phyloP scores from a whole-genome alignment of 179 eudicot species.

The Camellia oleifera region DNA sequence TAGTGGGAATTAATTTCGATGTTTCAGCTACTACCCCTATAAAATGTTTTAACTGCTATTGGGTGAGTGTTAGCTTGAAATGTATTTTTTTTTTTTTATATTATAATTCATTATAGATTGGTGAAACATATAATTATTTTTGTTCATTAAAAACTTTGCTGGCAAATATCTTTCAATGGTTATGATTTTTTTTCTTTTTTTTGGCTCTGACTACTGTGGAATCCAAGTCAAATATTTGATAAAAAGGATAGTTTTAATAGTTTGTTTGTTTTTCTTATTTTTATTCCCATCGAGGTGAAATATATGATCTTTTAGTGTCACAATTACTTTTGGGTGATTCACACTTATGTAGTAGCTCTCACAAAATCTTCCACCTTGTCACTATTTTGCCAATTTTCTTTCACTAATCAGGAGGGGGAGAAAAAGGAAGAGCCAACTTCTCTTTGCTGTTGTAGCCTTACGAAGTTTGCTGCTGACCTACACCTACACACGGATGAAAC shows the following conservation, averaged over 20 bases:
- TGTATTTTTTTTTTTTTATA: too few relatives aligned
- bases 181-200: too few relatives aligned
- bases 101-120: too few relatives aligned
- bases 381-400: not conserved
- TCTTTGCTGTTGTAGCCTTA: too few relatives aligned
- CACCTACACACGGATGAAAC: too few relatives aligned
- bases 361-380: not conserved
- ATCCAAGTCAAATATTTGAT: too few relatives aligned
- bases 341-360: not conserved
- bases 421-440: too few relatives aligned
- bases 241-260: not conserved
- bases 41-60: too few relatives aligned
- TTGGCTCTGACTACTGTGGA: too few relatives aligned
- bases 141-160: not conserved
- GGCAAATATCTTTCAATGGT: not conserved
- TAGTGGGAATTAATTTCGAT: not conserved
- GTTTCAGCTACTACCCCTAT: not conserved
- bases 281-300: not conserved
- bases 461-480: not conserved
- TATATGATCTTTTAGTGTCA: not conserved
- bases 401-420: not conserved
- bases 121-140: too few relatives aligned
- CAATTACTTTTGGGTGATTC: not conserved
- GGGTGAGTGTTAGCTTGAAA: not conserved
- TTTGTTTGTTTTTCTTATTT: too few relatives aligned